Conservation (phyloP, 176 grass and related monocot species). For the Zea luxurians region DNA sequence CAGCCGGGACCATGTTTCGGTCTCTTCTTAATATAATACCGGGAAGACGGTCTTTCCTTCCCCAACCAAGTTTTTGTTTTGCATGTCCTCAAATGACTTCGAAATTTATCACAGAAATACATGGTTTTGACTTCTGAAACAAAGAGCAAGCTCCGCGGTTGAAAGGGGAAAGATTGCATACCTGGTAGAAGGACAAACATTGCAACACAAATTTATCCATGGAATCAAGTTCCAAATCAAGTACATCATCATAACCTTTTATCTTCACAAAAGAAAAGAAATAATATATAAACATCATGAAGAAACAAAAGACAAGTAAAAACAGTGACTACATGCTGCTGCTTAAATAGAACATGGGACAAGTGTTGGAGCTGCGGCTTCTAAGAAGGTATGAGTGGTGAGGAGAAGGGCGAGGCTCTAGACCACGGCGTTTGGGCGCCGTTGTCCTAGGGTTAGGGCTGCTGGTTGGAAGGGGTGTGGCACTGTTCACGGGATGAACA, state of each 20-base stretch:
- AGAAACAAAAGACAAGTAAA: constrained; percentile 12
- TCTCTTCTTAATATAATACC: too few relatives aligned
- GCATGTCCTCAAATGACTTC: constrained; percentile 31
- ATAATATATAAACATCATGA: constrained; percentile 24
- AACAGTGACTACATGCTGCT: constrained; percentile 5
- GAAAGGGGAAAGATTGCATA: constrained; percentile 26
- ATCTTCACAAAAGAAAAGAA: constrained; percentile 52
- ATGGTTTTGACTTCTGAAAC: constrained; percentile 17
- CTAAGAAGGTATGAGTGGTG: too few relatives aligned
- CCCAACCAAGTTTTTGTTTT: background rate
- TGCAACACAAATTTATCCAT: constrained; percentile 99
- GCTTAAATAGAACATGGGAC: constrained; percentile 7
- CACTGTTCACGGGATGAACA: too few relatives aligned
- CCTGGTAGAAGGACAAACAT: constrained; percentile 98
- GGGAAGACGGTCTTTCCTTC: too few relatives aligned
- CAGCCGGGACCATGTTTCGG: too few relatives aligned
- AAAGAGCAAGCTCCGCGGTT: constrained; percentile 13
- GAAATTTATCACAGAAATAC: constrained; percentile 22
- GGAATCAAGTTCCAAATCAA: constrained; percentile 97
- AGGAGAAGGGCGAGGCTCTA: too few relatives aligned
- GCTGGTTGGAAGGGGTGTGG: too few relatives aligned
- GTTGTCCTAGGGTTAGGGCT: too few relatives aligned
- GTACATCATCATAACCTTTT: constrained; percentile 91
- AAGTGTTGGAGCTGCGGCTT: too few relatives aligned
- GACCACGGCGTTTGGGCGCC: too few relatives aligned